These are phyloP conservation scores for Yamadazyma paraphyllophila DNA, from an alignment of 805 yeast genomes.

Conservation along the genomic window DNA sequence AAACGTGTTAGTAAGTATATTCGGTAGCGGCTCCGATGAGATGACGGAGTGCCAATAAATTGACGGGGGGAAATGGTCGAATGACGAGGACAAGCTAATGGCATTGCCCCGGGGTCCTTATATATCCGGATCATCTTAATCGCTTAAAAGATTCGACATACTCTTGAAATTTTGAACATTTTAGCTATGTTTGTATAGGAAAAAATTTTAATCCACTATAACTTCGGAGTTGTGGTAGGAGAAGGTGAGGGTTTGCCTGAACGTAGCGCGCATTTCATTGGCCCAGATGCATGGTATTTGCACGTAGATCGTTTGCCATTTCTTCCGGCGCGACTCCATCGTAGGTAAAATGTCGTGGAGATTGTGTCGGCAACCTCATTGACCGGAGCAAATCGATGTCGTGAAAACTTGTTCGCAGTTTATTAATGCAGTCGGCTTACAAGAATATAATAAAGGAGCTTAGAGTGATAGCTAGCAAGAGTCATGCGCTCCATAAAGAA, in stretches of 20 bases:
- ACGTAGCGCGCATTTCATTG: slow-evolving; percentile 2
- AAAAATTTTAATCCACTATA: slow-evolving; percentile 8
- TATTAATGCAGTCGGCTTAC: slow-evolving; percentile 12
- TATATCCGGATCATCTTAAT: background rate
- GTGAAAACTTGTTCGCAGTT: background rate
- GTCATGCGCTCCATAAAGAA: slow-evolving; percentile 36
- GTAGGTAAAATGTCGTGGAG: background rate
- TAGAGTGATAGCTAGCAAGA: slow-evolving; percentile 30
- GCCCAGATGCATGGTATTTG: slow-evolving; percentile 2
- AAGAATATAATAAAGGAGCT: slow-evolving; percentile 39
- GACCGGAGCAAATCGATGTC: background rate
- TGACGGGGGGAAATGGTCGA: background rate
- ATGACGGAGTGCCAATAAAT: background rate
- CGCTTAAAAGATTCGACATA: slow-evolving; percentile 1
- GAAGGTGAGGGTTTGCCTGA: slow-evolving; percentile 4
- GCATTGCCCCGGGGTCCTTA: background rate
- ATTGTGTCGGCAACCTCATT: background rate
- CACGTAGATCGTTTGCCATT: slow-evolving; percentile 5
- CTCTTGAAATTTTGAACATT: slow-evolving; percentile 11
- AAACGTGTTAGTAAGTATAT: slow-evolving; percentile 11
- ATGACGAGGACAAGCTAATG: background rate
- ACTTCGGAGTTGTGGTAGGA: slow-evolving; percentile 10
- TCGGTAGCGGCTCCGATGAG: slow-evolving; percentile 1
- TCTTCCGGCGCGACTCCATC: background rate
- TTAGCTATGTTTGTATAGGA: background rate